A percentile compares a stretch with the other conserved stretches of the same genome.
Evolutionary conservation across 306 rosid species (phyloP).

Genomic region (Vicia sativa): DNA sequence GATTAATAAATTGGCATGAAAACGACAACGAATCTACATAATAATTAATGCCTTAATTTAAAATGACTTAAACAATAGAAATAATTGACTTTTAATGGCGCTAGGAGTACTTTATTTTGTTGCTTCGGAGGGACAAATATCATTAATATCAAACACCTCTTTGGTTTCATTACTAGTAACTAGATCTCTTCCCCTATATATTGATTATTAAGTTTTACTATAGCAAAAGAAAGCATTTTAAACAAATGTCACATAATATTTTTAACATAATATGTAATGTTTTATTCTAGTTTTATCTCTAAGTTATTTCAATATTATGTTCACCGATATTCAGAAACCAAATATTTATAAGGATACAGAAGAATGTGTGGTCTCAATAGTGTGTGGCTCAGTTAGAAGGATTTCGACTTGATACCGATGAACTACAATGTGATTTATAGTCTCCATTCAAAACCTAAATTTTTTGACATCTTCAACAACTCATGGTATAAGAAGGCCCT

Average conservation of each 20-base stretch:
- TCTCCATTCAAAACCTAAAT: too few species aligned
- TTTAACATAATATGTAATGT: not conserved
- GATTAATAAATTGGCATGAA: conserved; percentile 18
- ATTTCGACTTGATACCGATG: too few species aligned
- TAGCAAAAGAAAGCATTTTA: not conserved
- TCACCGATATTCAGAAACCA: not conserved
- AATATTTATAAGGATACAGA: too few species aligned
- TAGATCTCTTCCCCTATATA: not conserved
- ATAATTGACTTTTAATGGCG: conserved; percentile 38
- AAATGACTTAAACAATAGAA: not conserved
- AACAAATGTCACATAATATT: not conserved
- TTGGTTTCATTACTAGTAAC: conserved; percentile 36
- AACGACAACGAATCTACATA: conserved; percentile 2
- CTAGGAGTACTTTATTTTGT: conserved; percentile 39
- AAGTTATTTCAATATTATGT: not conserved
- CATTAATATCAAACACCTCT: conserved; percentile 15
- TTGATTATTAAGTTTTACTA: not conserved
- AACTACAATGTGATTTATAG: too few species aligned
- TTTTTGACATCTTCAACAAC: too few species aligned
- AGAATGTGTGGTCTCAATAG: too few species aligned
- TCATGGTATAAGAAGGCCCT: too few species aligned
- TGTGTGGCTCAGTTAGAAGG: too few species aligned
- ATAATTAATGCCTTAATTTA: not conserved
- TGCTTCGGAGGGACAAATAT: conserved; percentile 39
- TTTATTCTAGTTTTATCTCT: not conserved